A percentile compares a stretch with the other conserved stretches of the same genome.
These are phyloP conservation scores for Haplosporangium gracile DNA, from an alignment of 192 early-diverging fungal species.

Conservation along the genomic window DNA sequence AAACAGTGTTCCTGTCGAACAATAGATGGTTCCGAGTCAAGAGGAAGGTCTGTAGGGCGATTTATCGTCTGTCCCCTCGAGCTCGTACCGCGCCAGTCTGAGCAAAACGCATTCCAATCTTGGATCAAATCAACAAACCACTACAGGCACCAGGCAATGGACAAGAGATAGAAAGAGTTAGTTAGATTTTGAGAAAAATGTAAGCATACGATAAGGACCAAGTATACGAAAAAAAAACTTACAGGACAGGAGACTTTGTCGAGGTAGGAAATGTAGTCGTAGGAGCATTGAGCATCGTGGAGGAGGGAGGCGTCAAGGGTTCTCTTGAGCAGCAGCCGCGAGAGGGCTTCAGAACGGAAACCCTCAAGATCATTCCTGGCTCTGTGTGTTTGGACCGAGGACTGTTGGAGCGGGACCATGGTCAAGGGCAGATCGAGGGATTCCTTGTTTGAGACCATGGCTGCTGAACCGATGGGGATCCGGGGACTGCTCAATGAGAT, in stretches of 20 bases:
- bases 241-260: conserved; percentile 47
- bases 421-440: background rate
- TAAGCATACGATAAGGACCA: background rate
- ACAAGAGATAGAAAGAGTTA: background rate
- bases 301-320: conserved; percentile 40
- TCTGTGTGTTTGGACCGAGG: background rate
- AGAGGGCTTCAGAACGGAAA: conserved; percentile 1
- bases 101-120: conserved; percentile 43
- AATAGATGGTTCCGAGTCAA: conserved; percentile 13
- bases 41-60: background rate
- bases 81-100: conserved; percentile 18
- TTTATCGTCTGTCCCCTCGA: background rate
- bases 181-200: no score
- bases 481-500: background rate
- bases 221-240: background rate
- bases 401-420: background rate
- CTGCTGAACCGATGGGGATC: background rate
- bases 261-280: conserved; percentile 47
- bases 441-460: background rate
- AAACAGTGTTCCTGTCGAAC: conserved; percentile 41
- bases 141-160: background rate
- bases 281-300: conserved; percentile 20
- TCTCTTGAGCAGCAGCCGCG: conserved; percentile 21
- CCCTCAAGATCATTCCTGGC: background rate
- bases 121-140: conserved; percentile 40